These are phyloP conservation scores for Parsonsia alboflavescens DNA, from an alignment of 257 asterid genomes.

Conservation along the genomic window DNA sequence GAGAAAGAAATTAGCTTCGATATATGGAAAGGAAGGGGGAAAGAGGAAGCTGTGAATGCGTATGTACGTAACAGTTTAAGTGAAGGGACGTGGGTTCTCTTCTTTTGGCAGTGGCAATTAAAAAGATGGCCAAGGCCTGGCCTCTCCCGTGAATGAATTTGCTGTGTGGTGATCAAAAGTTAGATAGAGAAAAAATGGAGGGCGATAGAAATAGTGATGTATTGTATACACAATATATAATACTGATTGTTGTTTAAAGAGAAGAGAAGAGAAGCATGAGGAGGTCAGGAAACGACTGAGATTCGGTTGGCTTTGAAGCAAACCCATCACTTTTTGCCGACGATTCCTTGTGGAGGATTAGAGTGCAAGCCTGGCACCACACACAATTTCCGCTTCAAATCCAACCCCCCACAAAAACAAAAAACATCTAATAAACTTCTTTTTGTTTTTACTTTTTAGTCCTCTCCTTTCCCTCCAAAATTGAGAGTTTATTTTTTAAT, in stretches of 20 bases:
- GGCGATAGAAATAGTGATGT: background rate
- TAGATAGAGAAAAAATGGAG: background rate
- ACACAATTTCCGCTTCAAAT: slow-evolving; percentile 42
- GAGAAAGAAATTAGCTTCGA: too few relatives aligned
- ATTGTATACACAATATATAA: slow-evolving; percentile 10
- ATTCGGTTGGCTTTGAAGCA: slow-evolving; percentile 96
- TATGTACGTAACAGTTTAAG: background rate
- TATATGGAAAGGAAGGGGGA: background rate
- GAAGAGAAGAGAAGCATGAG: slow-evolving; percentile 19
- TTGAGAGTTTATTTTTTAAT: too few relatives aligned
- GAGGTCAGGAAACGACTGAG: slow-evolving; percentile 36
- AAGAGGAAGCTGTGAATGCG: background rate
- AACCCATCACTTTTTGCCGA: slow-evolving; percentile 60
- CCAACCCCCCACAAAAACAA: slow-evolving; percentile 20
- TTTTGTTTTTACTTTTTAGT: slow-evolving; percentile 2
- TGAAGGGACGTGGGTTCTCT: slow-evolving; percentile 6
- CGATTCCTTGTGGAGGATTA: slow-evolving; percentile 81
- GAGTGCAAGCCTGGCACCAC: slow-evolving; percentile 99
- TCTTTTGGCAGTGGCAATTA: too few relatives aligned
- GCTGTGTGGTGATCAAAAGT: background rate
- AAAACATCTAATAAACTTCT: background rate
- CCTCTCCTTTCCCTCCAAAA: too few relatives aligned
- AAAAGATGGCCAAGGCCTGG: too few relatives aligned
- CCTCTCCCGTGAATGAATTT: slow-evolving; percentile 17
- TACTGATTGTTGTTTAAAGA: background rate